Evolutionary conservation across 2,329 filamentous ascomycete genomes (phyloP), one percentile per base, ranked within the genome.

Genomic region (Ceratocystis huliohia): DNA sequence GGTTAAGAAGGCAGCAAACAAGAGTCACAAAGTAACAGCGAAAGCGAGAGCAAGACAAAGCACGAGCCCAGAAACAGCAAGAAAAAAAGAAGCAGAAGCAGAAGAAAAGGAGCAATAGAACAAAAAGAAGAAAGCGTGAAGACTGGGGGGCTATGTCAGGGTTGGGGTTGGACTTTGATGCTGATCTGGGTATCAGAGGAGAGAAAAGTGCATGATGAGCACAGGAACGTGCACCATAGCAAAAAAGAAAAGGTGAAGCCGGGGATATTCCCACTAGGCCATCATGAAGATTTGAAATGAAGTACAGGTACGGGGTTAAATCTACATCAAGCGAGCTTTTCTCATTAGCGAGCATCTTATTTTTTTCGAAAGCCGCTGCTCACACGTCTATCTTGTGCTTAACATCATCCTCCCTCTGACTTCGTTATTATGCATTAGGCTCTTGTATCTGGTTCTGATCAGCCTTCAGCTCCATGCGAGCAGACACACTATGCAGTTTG

Each of bases 131-230:
- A 48, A 20, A 41, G 37, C 10, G 13, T 13, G 10, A 41, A 41
- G 37, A 41, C 37, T 0, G 22, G 20, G 48, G 3, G 20, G 5
- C 6, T 25, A 37, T 37, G 56, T 10, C 30, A 37, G 37, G 37
- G 37, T 41, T 41, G 37, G 10, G 37, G 10, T 15, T 41, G 10
- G 37, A 3, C 13, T 41, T 41, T 13, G 33, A 10, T 41, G 13
- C 10, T 41, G 37, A 41, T 10, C 37, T 41, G 37, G 37, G 56
- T 59, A 59, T 59, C 56, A 59, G 28, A 37, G 33, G 13, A 59
- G 56, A 59, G 56, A 59, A 30, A 59, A 59, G 28, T 33, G 56
- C 56, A 30, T 59, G 56, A 59, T 59, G 28, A 20, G 25, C 56
- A 59, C 56, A 37, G 56, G 56, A 59, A 25, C 56, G 56, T 59